These are phyloP conservation scores for Podila epicladia DNA, from an alignment of 192 early-diverging fungal species.

Conservation along the genomic window DNA sequence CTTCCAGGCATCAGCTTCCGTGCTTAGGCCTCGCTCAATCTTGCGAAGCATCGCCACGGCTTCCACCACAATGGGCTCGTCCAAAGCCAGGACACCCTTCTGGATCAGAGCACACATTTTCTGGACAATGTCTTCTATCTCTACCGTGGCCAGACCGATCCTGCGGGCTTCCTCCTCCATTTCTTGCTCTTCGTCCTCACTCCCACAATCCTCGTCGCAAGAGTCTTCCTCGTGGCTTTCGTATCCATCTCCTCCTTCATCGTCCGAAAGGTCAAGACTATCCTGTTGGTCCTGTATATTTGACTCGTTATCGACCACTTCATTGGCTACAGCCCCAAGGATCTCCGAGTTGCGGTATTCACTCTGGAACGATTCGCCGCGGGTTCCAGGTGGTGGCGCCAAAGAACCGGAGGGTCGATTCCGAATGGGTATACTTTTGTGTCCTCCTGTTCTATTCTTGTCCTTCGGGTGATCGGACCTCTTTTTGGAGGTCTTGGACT, in stretches of 20 bases:
- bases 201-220: background rate
- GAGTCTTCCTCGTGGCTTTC: background rate
- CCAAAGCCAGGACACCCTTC: conserved; percentile 34
- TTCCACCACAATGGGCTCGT: conserved; percentile 36
- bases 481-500: conserved; percentile 2
- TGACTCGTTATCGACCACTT: background rate
- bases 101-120: conserved; percentile 45
- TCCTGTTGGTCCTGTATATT: background rate
- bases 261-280: background rate
- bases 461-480: background rate
- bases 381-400: background rate
- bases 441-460: background rate
- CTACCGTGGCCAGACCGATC: conserved; percentile 28
- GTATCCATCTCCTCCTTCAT: background rate
- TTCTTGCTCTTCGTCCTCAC: conserved; percentile 24
- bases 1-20: conserved; percentile 15
- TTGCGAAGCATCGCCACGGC: conserved; percentile 36
- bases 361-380: conserved; percentile 26
- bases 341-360: conserved; percentile 24
- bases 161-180: conserved; percentile 38
- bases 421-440: conserved; percentile 9
- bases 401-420: background rate
- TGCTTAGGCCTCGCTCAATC: conserved; percentile 30
- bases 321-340: background rate
- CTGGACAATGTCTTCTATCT: conserved; percentile 47